Evolutionary conservation across 345 rosid genomes (phyloP).

Genomic region (Sisymbrium altissimum): DNA sequence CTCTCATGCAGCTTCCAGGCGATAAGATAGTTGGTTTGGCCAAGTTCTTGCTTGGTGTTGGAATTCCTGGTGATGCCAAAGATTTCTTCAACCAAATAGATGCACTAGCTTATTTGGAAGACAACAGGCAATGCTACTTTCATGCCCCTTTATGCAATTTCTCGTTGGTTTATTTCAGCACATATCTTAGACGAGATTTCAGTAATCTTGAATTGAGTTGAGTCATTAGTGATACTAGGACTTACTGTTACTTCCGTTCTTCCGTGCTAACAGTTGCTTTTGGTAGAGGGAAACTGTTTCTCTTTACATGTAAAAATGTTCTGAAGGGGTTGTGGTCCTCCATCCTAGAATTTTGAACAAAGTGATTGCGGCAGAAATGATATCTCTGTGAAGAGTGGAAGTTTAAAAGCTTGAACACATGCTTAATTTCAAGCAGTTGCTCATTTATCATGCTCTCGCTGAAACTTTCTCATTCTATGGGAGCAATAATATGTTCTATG

Average conservation of each 20-base stretch:
- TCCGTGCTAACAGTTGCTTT: not conserved
- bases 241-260: not conserved
- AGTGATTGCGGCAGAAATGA: not conserved
- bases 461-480: not conserved
- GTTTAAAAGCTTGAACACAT: not conserved
- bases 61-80: constrained; percentile 83
- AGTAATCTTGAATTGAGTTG: not conserved
- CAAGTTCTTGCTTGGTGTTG: constrained; percentile 79
- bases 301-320: not conserved
- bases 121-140: constrained; percentile 55
- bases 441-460: not conserved
- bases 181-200: not conserved
- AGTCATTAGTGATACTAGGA: not conserved
- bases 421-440: not conserved
- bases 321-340: not conserved
- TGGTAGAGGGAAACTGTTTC: not conserved
- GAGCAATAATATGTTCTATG: constrained; percentile 5
- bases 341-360: not conserved
- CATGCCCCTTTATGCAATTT: not conserved
- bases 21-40: constrained; percentile 82
- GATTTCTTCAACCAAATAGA: constrained; percentile 83
- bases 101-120: constrained; percentile 79
- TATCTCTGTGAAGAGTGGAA: constrained; percentile 5
- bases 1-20: constrained; percentile 65
- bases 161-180: not conserved